These are phyloP conservation scores for Leucocoprinus sp. DNA, from an alignment of 768 basidiomycete genomes.

Conservation along the genomic window DNA sequence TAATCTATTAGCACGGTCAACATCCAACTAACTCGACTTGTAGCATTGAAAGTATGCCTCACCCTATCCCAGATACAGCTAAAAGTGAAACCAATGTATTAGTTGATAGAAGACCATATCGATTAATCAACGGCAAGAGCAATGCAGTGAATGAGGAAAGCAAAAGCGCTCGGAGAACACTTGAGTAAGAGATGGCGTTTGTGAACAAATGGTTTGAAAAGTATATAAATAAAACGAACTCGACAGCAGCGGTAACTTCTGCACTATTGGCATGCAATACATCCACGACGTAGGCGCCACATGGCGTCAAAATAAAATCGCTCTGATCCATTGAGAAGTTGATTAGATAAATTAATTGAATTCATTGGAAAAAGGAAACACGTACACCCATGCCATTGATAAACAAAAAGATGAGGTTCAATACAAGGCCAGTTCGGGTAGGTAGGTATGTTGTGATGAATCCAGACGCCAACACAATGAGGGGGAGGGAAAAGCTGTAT, in stretches of 20 bases:
- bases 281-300: constrained; percentile 53
- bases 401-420: constrained; percentile 51
- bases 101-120: constrained; percentile 41
- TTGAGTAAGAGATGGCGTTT: constrained; percentile 14
- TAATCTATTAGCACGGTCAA: constrained; percentile 26
- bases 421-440: constrained; percentile 38
- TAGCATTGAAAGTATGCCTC: constrained; percentile 17
- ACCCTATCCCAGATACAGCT: constrained; percentile 45
- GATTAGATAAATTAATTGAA: constrained; percentile 32
- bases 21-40: neutral
- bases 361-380: constrained; percentile 19
- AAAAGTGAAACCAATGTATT: constrained; percentile 37
- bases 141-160: constrained; percentile 33
- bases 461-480: constrained; percentile 42
- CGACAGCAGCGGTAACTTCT: constrained; percentile 48
- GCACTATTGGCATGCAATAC: constrained; percentile 53
- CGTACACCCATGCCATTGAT: constrained; percentile 57
- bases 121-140: constrained; percentile 47
- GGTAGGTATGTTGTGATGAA: constrained; percentile 42
- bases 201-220: neutral
- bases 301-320: constrained; percentile 47
- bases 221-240: constrained; percentile 26
- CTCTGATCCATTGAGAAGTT: constrained; percentile 41
- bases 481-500: constrained; percentile 43
- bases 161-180: constrained; percentile 39